Evolutionary conservation across 148 eudicot species (phyloP).

Genomic region (Rhododendron molle): DNA sequence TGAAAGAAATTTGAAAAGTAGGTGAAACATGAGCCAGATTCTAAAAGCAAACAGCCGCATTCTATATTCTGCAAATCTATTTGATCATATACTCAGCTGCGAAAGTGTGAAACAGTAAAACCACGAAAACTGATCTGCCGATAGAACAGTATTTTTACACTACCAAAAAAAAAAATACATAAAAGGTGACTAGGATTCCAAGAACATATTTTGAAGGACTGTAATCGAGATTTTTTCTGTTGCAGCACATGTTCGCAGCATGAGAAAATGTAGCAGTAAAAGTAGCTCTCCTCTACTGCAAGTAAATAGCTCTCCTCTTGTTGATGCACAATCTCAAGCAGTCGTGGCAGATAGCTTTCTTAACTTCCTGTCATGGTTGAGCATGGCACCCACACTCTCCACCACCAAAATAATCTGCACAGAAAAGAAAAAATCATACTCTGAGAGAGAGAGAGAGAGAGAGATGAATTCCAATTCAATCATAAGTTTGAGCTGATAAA

Average conservation of each 20-base stretch:
- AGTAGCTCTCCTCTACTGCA: no score
- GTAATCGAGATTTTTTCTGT: not conserved
- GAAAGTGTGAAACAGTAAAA: not conserved
- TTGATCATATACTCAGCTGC: not conserved
- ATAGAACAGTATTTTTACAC: not conserved
- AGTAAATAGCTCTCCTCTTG: not conserved
- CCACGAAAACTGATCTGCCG: not conserved
- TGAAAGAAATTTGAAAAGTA: not conserved
- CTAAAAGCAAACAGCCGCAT: not conserved
- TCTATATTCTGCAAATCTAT: not conserved
- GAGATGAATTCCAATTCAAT: not conserved
- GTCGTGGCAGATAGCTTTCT: slow-evolving; percentile 30
- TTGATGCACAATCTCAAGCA: slow-evolving; percentile 18
- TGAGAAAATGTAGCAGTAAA: not conserved
- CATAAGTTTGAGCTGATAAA: not conserved
- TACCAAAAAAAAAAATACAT: not conserved
- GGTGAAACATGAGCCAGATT: not conserved
- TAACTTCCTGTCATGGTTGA: slow-evolving; percentile 80
- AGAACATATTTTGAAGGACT: not conserved
- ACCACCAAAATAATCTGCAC: slow-evolving; percentile 84
- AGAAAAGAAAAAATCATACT: not conserved
- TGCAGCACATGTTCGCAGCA: not conserved
- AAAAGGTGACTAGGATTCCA: not conserved
- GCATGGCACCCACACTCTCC: slow-evolving; percentile 84
- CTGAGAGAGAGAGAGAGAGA: not conserved